Evolutionary conservation across 768 basidiomycete species (phyloP), one percentile per base, ranked within the genome.

Genomic region (Rhizopogon rudus): DNA sequence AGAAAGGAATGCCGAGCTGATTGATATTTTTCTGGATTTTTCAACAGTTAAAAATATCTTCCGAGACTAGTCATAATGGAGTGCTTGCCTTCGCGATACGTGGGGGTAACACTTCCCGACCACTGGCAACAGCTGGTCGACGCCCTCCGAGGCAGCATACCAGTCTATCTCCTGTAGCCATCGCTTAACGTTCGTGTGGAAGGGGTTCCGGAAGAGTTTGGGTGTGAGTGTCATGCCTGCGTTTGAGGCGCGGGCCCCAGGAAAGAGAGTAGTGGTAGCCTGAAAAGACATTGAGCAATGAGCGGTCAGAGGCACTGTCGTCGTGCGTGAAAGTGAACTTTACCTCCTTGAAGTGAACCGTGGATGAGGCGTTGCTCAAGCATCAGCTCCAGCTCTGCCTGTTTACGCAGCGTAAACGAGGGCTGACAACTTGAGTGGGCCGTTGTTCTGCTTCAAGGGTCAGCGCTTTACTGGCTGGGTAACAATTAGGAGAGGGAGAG

Each of bases 31-130:
- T 20, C 22, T 25, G 22, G 3, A 25, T 3, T 12, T 35, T 35
- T 50, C 22, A 33, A 52, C 57, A 51, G 41, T 67, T 28, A 60
- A 44, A 43, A 10, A 13, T 29, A 2, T 3, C 22, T 9, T 35
- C 35, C 44, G 44, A 40, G 14, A 17, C 40, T 35, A 46, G 16
- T n/a, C 42, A 33, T 37, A 10, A 45, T 10, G 16, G 35, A 39
- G 62, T 25, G 22, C 67, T 53, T 52, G 87, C 91, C 85, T 93
- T 92, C 40, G 91, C 91, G 42, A 86, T 87, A 53, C 85, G 95
- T 98, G 78, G 88, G 89, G 45, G 92, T 98, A 96, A 56, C 93
- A 96, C 78, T 99, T 99, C 52, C 97, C 97, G 52, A 99, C 91
- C 20, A 20, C 20, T 20, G 20, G 20, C 44, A 99, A 83, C 52